A percentile compares a stretch with the other conserved stretches of the same genome.
phyloP scores from a whole-genome alignment of 305 asterid genomes.

The Fraxinus angustifolia region DNA sequence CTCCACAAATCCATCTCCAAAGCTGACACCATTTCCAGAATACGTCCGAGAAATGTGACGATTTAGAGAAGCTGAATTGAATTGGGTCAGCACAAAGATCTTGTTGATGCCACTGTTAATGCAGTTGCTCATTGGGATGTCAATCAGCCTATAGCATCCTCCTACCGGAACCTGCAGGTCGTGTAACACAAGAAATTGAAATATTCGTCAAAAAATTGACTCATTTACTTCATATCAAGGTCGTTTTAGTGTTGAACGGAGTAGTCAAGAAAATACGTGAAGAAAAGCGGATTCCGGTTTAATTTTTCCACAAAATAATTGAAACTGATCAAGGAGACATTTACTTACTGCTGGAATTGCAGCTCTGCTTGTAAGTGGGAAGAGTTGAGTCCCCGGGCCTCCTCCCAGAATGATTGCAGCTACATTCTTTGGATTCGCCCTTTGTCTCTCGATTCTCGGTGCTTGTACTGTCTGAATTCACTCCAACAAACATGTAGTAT shows the following conservation, averaged over 20 bases:
- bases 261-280: neutral
- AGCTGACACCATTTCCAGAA: conserved; percentile 83
- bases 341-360: conserved; percentile 95
- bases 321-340: conserved; percentile 10
- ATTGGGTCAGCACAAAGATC: conserved; percentile 92
- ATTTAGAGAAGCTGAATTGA: conserved; percentile 88
- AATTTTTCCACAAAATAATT: neutral
- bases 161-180: conserved; percentile 81
- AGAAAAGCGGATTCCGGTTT: neutral
- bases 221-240: neutral
- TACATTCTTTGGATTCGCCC: conserved; percentile 79
- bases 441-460: conserved; percentile 51
- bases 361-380: conserved; percentile 84
- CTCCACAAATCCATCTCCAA: conserved; percentile 96
- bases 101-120: conserved; percentile 89
- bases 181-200: conserved; percentile 13
- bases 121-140: conserved; percentile 98
- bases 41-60: conserved; percentile 92
- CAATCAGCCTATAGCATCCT: conserved; percentile 92
- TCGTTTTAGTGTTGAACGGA: neutral
- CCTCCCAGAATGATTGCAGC: conserved; percentile 96
- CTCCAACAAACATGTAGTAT: conserved; percentile 22
- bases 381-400: conserved; percentile 76
- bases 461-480: conserved; percentile 48
- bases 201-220: neutral